Evolutionary conservation across 2,329 filamentous ascomycete species (phyloP), one percentile per base, ranked within the genome.

Genomic region (Pseudogymnoascus sp.): DNA sequence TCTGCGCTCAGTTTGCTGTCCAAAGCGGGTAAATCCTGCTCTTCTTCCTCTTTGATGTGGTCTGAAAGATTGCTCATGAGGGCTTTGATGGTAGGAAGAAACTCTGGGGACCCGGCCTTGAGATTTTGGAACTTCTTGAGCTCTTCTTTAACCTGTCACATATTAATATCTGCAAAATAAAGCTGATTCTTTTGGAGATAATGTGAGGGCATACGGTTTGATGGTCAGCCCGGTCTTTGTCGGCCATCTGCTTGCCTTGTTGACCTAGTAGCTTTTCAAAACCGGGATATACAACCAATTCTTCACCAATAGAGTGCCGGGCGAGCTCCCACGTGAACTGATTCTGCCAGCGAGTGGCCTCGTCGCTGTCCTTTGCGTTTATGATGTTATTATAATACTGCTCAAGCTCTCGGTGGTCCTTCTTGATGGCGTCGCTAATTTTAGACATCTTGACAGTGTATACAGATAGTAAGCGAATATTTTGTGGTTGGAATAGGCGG

Each of bases 241-340:
- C 76, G 0, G 79, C 78, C 65, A 80, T 70, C 1, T 69, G 65
- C 35, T 74, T 73, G 52, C 81, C 80, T 45, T 74, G 66, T 1
- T 73, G 69, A 1, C 74, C 70, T 15, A 83, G 65, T 61, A 80
- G 70, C 62, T 78, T 77, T 67, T 82, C 79, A 15, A 84, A 72
- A 1, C 78, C 80, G 0, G 82, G 82, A 64, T 84, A 83, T 0
- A 84, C 73, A 8, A 84, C 73, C 0, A 81, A 67, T 65, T 82
- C 78, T 63, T 81, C 78, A 5, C 72, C 72, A n/a, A 81, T 71
- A 0, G 77, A 77, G 66, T 80, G 79, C 1, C 79, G 74, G 1
- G 78, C 77, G 0, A 81, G 69, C 59, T 80, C 78, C 79, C 78
- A 81, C 0, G 74, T 72, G 59, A 81, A 80, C 45, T 76, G 74